These are phyloP conservation scores for Kwoniella sp. DNA, from an alignment of 768 basidiomycete genomes.

Conservation along the genomic window DNA sequence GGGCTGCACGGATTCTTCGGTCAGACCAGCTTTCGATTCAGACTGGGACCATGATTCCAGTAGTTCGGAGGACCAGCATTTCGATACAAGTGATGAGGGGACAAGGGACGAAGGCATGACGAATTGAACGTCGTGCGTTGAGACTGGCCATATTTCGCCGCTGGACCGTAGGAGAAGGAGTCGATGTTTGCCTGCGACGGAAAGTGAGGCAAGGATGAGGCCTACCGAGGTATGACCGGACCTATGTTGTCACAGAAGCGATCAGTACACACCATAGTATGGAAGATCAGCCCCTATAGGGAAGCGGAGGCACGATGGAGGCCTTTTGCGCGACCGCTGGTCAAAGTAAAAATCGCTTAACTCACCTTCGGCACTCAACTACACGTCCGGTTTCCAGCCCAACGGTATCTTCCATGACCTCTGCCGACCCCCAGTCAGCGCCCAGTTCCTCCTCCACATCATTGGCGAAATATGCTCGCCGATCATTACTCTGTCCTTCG, in stretches of 20 bases:
- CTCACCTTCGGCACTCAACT: constrained; percentile 44
- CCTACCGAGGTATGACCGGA: constrained; percentile 32
- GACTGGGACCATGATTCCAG: constrained; percentile 26
- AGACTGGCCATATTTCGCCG: constrained; percentile 49
- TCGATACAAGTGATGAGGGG: constrained; percentile 20
- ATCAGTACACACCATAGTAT: background rate
- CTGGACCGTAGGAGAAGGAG: constrained; percentile 41
- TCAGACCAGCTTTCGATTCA: constrained; percentile 17
- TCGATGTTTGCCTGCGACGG: constrained; percentile 35
- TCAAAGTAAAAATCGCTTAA: too few relatives aligned
- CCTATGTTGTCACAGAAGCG: constrained; percentile 13
- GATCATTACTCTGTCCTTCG: constrained; percentile 28
- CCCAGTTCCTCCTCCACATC: constrained; percentile 28
- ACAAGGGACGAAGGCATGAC: constrained; percentile 45
- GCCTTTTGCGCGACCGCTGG: background rate
- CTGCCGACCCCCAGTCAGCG: constrained; percentile 6
- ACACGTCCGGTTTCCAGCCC: constrained; percentile 38
- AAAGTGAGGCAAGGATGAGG: constrained; percentile 42
- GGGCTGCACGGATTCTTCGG: constrained; percentile 16
- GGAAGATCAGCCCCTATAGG: too few relatives aligned
- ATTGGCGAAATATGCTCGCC: constrained; percentile 27
- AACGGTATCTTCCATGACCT: constrained; percentile 12
- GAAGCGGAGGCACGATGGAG: too few relatives aligned
- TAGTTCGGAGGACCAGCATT: constrained; percentile 38
- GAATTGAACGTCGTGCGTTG: constrained; percentile 51